Evolutionary conservation across 495 filamentous ascomycete genomes (phyloP).

Genomic region (Trichoderma parareesei): DNA sequence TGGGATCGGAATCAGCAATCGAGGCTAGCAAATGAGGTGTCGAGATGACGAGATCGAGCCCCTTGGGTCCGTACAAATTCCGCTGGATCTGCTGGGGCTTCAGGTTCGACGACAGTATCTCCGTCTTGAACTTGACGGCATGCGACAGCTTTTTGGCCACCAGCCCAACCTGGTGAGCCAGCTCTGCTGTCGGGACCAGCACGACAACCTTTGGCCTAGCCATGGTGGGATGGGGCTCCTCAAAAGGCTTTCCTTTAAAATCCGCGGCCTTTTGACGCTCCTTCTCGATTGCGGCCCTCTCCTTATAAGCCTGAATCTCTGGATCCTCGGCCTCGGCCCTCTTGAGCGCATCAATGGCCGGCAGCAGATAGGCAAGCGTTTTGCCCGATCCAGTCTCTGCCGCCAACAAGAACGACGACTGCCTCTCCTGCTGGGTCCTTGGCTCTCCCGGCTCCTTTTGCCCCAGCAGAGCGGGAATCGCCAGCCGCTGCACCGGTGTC

Average conservation of each 20-base stretch:
- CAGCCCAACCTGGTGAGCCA: constrained; percentile 77
- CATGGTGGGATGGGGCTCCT: constrained; percentile 59
- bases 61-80: constrained; percentile 68
- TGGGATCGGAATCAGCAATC: constrained; percentile 78
- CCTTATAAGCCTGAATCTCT: constrained; percentile 42
- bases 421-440: constrained; percentile 35
- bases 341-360: constrained; percentile 76
- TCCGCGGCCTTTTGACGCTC: constrained; percentile 37
- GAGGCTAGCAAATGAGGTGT: constrained; percentile 84
- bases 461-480: constrained; percentile 71
- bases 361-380: constrained; percentile 84
- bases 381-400: constrained; percentile 97
- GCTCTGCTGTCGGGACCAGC: constrained; percentile 86
- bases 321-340: constrained; percentile 57
- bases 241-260: constrained; percentile 46
- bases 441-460: constrained; percentile 24
- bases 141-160: constrained; percentile 78
- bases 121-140: constrained; percentile 70
- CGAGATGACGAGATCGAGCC: constrained; percentile 78
- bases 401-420: constrained; percentile 60
- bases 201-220: constrained; percentile 78
- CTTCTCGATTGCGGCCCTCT: constrained; percentile 38
- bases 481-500: constrained; percentile 80
- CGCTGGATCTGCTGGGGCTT: constrained; percentile 74
- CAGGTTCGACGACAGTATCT: constrained; percentile 67